Evolutionary conservation across 2,329 filamentous ascomycete genomes (phyloP), one percentile per base, ranked within the genome.

Genomic region (Pleomassaria siparia): DNA sequence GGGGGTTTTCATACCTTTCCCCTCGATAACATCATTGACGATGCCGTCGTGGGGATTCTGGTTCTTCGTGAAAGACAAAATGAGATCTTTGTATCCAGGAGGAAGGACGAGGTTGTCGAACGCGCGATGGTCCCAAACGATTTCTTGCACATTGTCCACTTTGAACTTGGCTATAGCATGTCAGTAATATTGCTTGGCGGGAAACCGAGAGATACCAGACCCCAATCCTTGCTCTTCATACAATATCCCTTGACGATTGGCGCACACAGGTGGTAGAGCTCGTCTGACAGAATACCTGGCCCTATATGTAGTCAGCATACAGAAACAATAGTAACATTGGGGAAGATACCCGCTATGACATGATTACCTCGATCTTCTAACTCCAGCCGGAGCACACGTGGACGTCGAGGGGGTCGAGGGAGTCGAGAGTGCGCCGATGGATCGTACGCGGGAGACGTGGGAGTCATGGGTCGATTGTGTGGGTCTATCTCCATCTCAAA

Each of bases 171-270:
- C 59, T 62, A 36, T 20, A 16, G 9, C 13, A 52, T 22, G 58
- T 43, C 16, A 49, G 26, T 42, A 16, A 35, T 20, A 25, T 22
- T 22, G 26, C 4, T 24, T 6, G 3, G 15, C 41, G 10, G 12
- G 20, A 43, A 7, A 2, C 16, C 2, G 20, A 16, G 25, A 39
- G 25, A 18, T 46, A 45, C 55, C 50, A 54, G n/a, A 62, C 59
- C 59, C 64, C 66, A 71, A 24, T 56, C 54, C 51, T 71, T 71
- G 9, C 53, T 56, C 5, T 59, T 65, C 22, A 71, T 46, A 21
- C 58, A 65, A 42, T 65, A 70, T 0, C 68, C 68, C 43, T 53
- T 56, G 8, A 68, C 37, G 26, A 54, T 51, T 8, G 64, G 57
- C n/a, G 51, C 53, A 36, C 66, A 70, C 7, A 70, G 43, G 20